These are phyloP conservation scores for Suillus americanus DNA, from an alignment of 768 basidiomycete genomes.

Conservation along the genomic window DNA sequence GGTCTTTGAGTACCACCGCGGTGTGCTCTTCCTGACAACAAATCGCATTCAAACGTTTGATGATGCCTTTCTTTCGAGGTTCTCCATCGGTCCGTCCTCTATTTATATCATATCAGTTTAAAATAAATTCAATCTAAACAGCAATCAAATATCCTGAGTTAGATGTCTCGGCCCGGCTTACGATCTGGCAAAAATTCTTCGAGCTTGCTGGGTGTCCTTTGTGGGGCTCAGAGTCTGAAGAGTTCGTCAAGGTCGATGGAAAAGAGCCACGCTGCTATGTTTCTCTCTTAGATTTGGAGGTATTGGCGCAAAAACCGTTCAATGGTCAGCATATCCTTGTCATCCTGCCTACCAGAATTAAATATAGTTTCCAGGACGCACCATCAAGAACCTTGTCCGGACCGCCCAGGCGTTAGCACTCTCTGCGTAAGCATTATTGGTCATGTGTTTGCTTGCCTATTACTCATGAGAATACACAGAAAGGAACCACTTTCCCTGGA, in stretches of 20 bases:
- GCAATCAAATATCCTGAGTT: conserved; percentile 29
- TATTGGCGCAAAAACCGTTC: conserved; percentile 24
- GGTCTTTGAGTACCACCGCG: conserved; percentile 59
- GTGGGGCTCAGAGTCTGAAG: conserved; percentile 7
- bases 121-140: not conserved
- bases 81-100: conserved; percentile 45
- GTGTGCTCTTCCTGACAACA: conserved; percentile 59
- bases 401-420: conserved; percentile 31
- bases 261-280: conserved; percentile 9
- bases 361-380: conserved; percentile 16
- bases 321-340: conserved; percentile 19
- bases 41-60: conserved; percentile 42
- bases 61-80: conserved; percentile 67
- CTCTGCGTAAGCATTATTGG: conserved; percentile 15
- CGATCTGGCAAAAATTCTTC: conserved; percentile 28
- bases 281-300: conserved; percentile 18
- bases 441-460: not conserved
- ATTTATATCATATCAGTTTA: not conserved
- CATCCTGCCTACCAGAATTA: not conserved
- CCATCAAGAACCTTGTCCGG: conserved; percentile 33
- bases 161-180: conserved; percentile 17
- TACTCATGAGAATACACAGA: conserved; percentile 2
- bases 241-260: conserved; percentile 7
- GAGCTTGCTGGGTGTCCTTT: conserved; percentile 15
- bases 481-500: conserved; percentile 16